Conservation (phyloP, 768 basidiomycete genomes). For the Psilocybe cyanescens region DNA sequence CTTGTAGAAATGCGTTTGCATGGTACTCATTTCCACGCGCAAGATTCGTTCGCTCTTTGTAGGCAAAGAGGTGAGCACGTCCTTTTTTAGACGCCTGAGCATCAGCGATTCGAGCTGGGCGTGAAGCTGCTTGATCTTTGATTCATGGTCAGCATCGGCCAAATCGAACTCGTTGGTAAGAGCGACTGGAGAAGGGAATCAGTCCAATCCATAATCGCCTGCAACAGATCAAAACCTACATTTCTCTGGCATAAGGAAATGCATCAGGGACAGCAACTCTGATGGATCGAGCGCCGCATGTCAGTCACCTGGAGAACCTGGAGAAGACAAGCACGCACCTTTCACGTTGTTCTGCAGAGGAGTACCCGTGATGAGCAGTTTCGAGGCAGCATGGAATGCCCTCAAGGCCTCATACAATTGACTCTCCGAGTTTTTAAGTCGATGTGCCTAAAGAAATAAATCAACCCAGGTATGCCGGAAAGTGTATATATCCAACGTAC, state of each 20-base stretch:
- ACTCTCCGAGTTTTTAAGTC: slow-evolving; percentile 96
- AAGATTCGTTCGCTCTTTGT: slow-evolving; percentile 98
- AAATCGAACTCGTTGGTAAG: slow-evolving; percentile 96
- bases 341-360: slow-evolving; percentile 99
- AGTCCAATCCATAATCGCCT: neutral
- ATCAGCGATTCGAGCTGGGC: slow-evolving; percentile 91
- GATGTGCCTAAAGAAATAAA: slow-evolving; percentile 72
- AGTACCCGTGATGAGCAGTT: slow-evolving; percentile 97
- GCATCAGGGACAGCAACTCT: slow-evolving; percentile 98
- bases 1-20: slow-evolving; percentile 99
- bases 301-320: neutral
- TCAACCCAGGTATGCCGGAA: slow-evolving; percentile 17
- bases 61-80: slow-evolving; percentile 94
- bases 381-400: slow-evolving; percentile 87
- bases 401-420: slow-evolving; percentile 94
- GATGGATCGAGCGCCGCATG: slow-evolving; percentile 5
- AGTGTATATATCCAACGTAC: slow-evolving; percentile 40
- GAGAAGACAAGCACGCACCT: slow-evolving; percentile 51
- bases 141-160: slow-evolving; percentile 89
- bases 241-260: slow-evolving; percentile 98
- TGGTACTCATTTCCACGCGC: slow-evolving; percentile 94
- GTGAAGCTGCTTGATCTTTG: slow-evolving; percentile 95
- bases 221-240: slow-evolving; percentile 55
- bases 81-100: slow-evolving; percentile 92
- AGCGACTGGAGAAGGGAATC: slow-evolving; percentile 57